Conservation (phyloP, 2,329 filamentous ascomycete species). For the Trichoderma simmonsii region DNA sequence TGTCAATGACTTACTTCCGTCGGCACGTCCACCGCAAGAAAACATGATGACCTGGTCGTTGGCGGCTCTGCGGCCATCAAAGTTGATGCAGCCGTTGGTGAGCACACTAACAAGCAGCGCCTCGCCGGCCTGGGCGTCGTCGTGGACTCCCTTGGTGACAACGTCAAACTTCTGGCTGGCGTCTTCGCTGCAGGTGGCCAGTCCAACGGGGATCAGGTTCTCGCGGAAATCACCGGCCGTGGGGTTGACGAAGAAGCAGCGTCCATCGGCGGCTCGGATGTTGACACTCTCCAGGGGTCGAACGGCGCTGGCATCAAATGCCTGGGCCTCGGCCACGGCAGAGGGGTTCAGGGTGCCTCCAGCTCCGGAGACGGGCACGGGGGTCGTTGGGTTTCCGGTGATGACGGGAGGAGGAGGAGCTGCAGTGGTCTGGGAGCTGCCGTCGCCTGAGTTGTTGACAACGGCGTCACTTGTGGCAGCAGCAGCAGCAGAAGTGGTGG, state of each 20-base stretch:
- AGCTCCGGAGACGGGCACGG: constrained; percentile 49
- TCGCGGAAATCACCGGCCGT: constrained; percentile 53
- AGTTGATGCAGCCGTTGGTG: constrained; percentile 51
- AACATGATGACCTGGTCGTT: constrained; percentile 50
- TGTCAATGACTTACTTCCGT: constrained; percentile 37
- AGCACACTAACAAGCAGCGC: constrained; percentile 48
- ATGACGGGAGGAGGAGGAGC: constrained; percentile 1
- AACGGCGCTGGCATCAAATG: constrained; percentile 45
- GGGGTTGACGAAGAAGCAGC: constrained; percentile 51
- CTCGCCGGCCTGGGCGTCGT: constrained; percentile 39
- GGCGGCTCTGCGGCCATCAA: constrained; percentile 42
- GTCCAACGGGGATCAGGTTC: constrained; percentile 49
- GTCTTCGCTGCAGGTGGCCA: constrained; percentile 44
- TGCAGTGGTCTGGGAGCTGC: neutral
- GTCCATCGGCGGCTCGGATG: constrained; percentile 47
- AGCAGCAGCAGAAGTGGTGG: neutral
- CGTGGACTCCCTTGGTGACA: constrained; percentile 48
- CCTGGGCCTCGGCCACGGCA: constrained; percentile 48
- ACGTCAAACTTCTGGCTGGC: constrained; percentile 51
- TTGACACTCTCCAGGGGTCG: constrained; percentile 44
- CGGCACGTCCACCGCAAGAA: constrained; percentile 51
- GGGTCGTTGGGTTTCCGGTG: constrained; percentile 37
- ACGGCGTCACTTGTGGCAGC: neutral
- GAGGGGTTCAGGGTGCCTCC: constrained; percentile 48
- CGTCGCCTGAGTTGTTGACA: neutral